Evolutionary conservation across 2,329 filamentous ascomycete species (phyloP), one percentile per base, ranked within the genome.

Genomic region (Alternaria arborescens): DNA sequence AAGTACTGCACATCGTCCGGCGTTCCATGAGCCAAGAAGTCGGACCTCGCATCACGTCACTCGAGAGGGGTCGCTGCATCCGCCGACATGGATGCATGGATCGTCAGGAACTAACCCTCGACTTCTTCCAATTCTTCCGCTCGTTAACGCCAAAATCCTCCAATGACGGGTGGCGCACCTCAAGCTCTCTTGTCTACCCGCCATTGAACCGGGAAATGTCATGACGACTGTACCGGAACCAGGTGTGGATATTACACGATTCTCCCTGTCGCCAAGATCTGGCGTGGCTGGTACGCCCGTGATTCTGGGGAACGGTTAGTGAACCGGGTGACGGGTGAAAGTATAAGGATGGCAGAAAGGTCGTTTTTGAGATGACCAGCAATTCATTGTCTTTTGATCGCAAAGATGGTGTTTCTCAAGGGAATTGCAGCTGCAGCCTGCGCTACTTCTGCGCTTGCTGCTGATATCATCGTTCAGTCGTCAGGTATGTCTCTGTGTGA

Each of bases 391-490:
- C 60, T 58, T 41, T 64, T 63, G 57, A 28, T 44, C 52, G 57
- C 57, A 34, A 70, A 61, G 42, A 73, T 72, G 71, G 61, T 64
- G 36, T 55, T 66, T 40, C 53, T 71, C 48, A 65, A 58, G 44
- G 60, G 59, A 44, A 61, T 73, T 42, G 63, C 66, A 40, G 70
- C 66, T 38, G 71, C 71, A 55, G 60, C 64, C 30, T 71, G 66
- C 41, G 62, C 67, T 41, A 63, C 68, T 46, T 66, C 69, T 41
- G 66, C 66, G 38, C 24, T 67, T 47, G 71, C 71, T 46, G 61
- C 71, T 14, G 71, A 75, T 47, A 61, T 75, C 24, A 41, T 69
- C 22, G 71, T 75, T 12, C 66, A 74, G 46, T 68, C 65, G 2
- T 60, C 67, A 42, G 73, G 36, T 40, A 11, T 11, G n/a, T 40